Evolutionary conservation across 192 early-diverging fungal species (phyloP).

Genomic region (Podila minutissima): DNA sequence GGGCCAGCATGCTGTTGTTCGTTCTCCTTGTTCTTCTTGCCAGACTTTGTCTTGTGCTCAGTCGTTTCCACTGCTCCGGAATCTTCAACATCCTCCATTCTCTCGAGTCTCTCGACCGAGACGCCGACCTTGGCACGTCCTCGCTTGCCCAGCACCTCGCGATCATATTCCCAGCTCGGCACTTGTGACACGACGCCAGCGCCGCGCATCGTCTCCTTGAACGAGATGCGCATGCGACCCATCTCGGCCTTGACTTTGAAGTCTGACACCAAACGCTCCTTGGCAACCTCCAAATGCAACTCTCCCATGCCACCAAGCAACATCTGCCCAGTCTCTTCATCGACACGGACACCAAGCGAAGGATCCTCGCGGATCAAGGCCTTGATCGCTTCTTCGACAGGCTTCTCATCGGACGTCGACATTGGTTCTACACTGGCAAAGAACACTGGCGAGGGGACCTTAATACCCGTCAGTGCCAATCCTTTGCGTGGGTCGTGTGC

Average conservation of each 20-base stretch:
- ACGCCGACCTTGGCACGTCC: conserved; percentile 67
- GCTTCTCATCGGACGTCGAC: conserved; percentile 79
- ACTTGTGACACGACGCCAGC: conserved; percentile 39
- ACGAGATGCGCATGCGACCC: conserved; percentile 88
- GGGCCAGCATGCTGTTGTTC: not conserved
- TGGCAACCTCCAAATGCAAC: conserved; percentile 91
- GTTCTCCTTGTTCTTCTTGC: not conserved
- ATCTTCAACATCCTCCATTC: conserved; percentile 41
- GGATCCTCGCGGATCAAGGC: conserved; percentile 88
- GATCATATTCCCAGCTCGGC: conserved; percentile 66
- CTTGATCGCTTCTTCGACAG: conserved; percentile 77
- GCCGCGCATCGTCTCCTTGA: conserved; percentile 77
- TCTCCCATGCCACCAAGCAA: conserved; percentile 95
- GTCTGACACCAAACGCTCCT: conserved; percentile 83
- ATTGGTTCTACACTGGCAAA: conserved; percentile 80
- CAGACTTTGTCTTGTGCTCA: not conserved
- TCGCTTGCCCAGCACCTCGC: conserved; percentile 76
- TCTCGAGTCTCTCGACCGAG: conserved; percentile 57
- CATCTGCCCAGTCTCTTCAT: conserved; percentile 90
- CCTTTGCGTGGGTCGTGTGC: conserved; percentile 59
- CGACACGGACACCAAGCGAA: conserved; percentile 73
- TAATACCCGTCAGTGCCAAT: conserved; percentile 76
- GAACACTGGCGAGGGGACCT: conserved; percentile 89
- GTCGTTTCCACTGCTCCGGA: not conserved
- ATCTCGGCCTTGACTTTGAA: conserved; percentile 82